Evolutionary conservation across 1,284 basidiomycete species (phyloP), one percentile per base, ranked within the genome.

Genomic region (Pseudozyma thailandica): DNA sequence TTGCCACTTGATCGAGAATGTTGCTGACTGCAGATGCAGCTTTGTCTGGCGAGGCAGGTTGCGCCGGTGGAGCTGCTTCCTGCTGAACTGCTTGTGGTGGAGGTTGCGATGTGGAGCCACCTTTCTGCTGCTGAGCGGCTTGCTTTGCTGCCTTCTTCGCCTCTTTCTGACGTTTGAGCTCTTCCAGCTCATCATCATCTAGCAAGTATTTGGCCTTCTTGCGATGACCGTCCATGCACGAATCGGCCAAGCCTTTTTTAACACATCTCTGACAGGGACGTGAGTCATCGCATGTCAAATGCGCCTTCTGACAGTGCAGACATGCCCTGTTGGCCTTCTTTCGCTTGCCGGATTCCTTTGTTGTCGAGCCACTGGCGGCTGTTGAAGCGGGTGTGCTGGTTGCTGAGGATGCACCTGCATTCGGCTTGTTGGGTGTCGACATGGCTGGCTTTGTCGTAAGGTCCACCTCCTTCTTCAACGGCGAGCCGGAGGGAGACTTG

Each of bases 201-300:
- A 82, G 69, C 43, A 82, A 88, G 84, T 98, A 98, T 83, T 98
- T 98, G 23, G 95, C 95, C 85, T 97, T 97, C 86, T 98, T 98
- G 73, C 95, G 88, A 72, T 92, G 91, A 0, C 95, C 95, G 81
- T 98, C 95, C 35, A 90, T 90, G 82, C 95, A 98, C 62, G 89
- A 90, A 59, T 89, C 88, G 6, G 90, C 90, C 77, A 95, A 90
- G 16, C 93, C 93, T 71, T 95, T 94, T 85, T 95, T 97, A 51
- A 93, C 87, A 82, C 95, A 98, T 45, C 95, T 89, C 75, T 92
- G 90, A 85, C 95, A 98, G 25, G 95, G 95, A 55, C 95, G 90
- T n/a, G 73, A 89, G 81, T 98, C 95, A 83, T 98, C 94, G 83
- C 95, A 98, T 8, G 95, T 98, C 75, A 98, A 86, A 84, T 98